Base-by-base conservation (phyloP, 2,329 filamentous ascomycete genomes). In the Beauveria brongniartii region DNA sequence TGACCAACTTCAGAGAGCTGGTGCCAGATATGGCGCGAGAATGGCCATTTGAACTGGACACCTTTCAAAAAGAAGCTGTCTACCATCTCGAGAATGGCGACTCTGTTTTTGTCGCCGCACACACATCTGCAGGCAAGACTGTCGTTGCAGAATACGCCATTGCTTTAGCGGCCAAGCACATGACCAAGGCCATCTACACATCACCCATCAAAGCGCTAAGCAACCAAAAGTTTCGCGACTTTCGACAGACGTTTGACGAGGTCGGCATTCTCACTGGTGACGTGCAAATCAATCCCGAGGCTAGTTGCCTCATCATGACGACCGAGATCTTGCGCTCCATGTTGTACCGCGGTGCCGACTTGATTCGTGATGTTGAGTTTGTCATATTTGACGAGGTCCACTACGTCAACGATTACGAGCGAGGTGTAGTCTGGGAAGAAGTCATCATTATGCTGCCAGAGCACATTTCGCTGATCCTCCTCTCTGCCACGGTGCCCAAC, bases 361-460 rank as follows among this genome's bases (percentile, higher is more conserved):
- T 99, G 18, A 97, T 99, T 66, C 85, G 94, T 67, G 94, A 99
- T 70, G 94, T 99, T 9, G 94, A 99, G 67, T 99, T 96, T 72
- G 94, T 99, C 67, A 97, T 99, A 54, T 99, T 99, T 64, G 94
- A 99, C 69, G 94, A 99, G 74, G 94, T 99, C 2, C 94, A 99
- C 75, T 99, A 99, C 71, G 93, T 99, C 65, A 99, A 97, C 70
- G 94, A 99, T 72, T 82, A 89, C 28, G 94, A 97, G 73, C 85
- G 94, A 75, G 94, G 94, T 69, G 94, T 99, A 6, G 94, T 99
- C 0, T 99, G 94, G 94, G 94, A 99, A 74, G 94, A 99, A 74
- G 94, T 99, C 68, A 99, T 99, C 70, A 99, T 99, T 69, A 97
- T 99, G 94, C 81, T 99, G 60, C 94, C 94, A 0, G 92, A 96